Conservation (phyloP, 306 rosid species). For the Vicia villosa region DNA sequence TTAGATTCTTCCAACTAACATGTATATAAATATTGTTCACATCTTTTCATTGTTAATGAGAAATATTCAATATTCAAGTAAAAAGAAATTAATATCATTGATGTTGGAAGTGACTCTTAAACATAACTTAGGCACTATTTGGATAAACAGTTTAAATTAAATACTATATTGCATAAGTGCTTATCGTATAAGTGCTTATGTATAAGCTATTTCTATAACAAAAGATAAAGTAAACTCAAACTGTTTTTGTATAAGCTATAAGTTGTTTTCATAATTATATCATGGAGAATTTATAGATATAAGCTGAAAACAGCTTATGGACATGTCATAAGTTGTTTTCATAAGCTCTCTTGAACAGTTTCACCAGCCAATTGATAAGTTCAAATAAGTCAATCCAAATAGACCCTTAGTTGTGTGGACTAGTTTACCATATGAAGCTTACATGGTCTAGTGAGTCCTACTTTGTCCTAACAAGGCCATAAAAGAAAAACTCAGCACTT, state of each 20-base stretch:
- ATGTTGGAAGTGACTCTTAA: conserved; percentile 28
- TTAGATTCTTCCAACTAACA: too few relatives aligned
- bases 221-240: too few relatives aligned
- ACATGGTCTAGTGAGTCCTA: not conserved
- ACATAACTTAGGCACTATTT: too few relatives aligned
- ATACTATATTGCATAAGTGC: too few relatives aligned
- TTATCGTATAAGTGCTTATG: too few relatives aligned
- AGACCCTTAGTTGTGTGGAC: conserved; percentile 1
- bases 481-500: not conserved
- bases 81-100: too few relatives aligned
- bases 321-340: not conserved
- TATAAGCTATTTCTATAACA: too few relatives aligned
- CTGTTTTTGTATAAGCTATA: not conserved
- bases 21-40: too few relatives aligned
- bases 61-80: too few relatives aligned
- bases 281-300: not conserved
- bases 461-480: conserved; percentile 7
- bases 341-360: not conserved
- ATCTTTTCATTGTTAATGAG: too few relatives aligned
- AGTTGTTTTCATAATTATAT: not conserved
- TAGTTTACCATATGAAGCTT: conserved; percentile 12
- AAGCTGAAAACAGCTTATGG: not conserved
- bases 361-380: not conserved
- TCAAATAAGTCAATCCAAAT: not conserved
- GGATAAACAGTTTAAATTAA: too few relatives aligned